Base-by-base conservation (phyloP, 164 flowering plant species). In the Liquidambar formosana region DNA sequence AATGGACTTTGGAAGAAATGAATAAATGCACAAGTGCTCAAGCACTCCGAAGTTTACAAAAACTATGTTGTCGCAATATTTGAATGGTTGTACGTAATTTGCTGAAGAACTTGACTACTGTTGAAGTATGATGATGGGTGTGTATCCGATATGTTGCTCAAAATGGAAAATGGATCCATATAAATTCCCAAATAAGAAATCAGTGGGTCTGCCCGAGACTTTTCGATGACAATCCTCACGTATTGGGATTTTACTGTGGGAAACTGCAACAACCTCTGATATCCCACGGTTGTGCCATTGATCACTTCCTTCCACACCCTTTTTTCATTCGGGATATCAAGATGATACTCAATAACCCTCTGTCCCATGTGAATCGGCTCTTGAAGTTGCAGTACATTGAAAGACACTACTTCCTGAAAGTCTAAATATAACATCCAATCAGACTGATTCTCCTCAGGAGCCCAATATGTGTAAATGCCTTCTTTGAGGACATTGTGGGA, bases 301-400 rank as follows among this genome's bases (percentile, higher is more conserved):
- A 61, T 47, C 47, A 84, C 80, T 68, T 52, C 71, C 62, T 74
- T 66, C 98, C 97, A 93, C 26, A 74, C 57, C 15, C 85, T 88
- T 1, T 71, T 60, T 27, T 57, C 79, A 66, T 73, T 75, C 25
- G 74, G 54, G 57, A 80, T 57, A 61, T 93, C 95, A 26, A 96
- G 82, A 77, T 86, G 93, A 71, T 89, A 93, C 64, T 59, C 61
- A 3, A 72, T 69, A 48, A 93, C 63, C 26, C 99, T 72, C 75
- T 96, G 99, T 10, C 99, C 99, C 97, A 91, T 84, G 2, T 92
- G 94, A 72, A 96, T 87, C 28, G 99, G 96, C 70, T 93, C 99
- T 74, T 90, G 98, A 72, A 96, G 69, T 70, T 77, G 83, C 76
- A 96, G 59, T 54, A 96, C 81, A 54, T 93, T 96, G 74, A 96